Evolutionary conservation across 2,329 filamentous ascomycete genomes (phyloP).

Genomic region (Xylaria sp.): DNA sequence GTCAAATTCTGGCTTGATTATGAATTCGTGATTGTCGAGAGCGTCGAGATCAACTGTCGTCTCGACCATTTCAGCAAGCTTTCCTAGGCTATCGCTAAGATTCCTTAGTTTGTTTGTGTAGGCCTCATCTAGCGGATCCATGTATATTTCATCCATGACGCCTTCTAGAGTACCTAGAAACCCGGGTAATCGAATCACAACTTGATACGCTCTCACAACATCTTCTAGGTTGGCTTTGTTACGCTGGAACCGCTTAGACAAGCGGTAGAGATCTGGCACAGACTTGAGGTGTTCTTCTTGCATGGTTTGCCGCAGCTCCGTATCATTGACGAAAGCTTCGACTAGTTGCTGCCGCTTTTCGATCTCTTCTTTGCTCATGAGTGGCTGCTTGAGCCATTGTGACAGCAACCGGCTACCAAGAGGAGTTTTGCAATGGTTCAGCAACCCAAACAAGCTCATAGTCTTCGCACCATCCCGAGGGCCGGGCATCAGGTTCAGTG

Average conservation of each 20-base stretch:
- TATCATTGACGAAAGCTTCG: constrained; percentile 93
- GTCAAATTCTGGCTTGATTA: constrained; percentile 98
- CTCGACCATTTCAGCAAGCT: constrained; percentile 97
- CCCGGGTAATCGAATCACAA: constrained; percentile 88
- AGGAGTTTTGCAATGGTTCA: constrained; percentile 98
- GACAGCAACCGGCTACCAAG: constrained; percentile 88
- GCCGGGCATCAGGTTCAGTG: constrained; percentile 96
- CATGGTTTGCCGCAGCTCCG: constrained; percentile 92
- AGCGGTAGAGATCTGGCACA: constrained; percentile 91
- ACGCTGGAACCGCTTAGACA: constrained; percentile 94
- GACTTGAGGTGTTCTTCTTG: constrained; percentile 95
- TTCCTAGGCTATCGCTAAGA: constrained; percentile 80
- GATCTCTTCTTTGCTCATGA: constrained; percentile 92
- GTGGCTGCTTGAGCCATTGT: constrained; percentile 96
- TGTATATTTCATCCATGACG: constrained; percentile 95
- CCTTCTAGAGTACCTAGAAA: constrained; percentile 90
- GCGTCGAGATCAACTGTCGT: constrained; percentile 96
- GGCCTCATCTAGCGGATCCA: constrained; percentile 82
- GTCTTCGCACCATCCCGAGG: constrained; percentile 94
- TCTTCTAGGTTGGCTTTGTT: constrained; percentile 93
- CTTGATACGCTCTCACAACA: constrained; percentile 94
- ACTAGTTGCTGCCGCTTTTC: constrained; percentile 92
- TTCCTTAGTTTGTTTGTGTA: constrained; percentile 87
- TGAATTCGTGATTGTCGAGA: constrained; percentile 95
- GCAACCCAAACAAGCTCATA: constrained; percentile 93